Base-by-base conservation (phyloP, 1,139 yeast genomes). In the Yamadazyma songkhlaensis region DNA sequence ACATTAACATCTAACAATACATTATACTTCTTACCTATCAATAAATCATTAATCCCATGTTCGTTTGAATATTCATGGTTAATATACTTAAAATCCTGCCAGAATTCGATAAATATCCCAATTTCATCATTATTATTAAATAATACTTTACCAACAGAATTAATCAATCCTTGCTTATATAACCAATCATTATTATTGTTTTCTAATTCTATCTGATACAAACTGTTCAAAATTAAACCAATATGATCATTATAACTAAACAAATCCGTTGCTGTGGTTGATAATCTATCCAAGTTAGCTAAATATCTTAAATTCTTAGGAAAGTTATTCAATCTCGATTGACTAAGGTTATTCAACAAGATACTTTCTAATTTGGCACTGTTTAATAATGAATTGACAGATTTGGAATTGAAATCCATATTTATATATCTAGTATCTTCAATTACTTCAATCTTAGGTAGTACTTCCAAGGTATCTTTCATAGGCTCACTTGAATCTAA, bases 231-330 rank as follows among this genome's bases (percentile, higher is more conserved):
- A 6, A 65, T 45, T 27, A 59, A 47, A 1, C 64, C 64, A n/a
- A 66, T 38, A 30, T 54, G 51, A 36, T 67, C 71, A 31, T 64
- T 38, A 43, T 62, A 60, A 6, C 48, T 42, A 38, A 67, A 64
- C 36, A 67, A 50, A 43, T 69, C 69, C 12, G 55, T 54, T 25
- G 53, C 57, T 1, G 60, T 42, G 3, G 62, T 55, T 6, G 72
- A 61, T 28, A 63, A 49, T 27, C 58, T 49, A 43, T 71, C 77
- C 17, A 70, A 51, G 20, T 54, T 60, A 3, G 72, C 66, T 41
- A 71, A 55, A 39, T 62, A 64, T 33, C 57, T 57, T 41, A 71
- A 53, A 46, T 69, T 70, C 4, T 34, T 36, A 0, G 75, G 72
- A 37, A 71, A 70, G 6, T 51, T 43, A 28, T 59, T 58, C 38